Percentiles rank a stretch among this genome's conserved stretches.
Evolutionary conservation across 192 early-diverging fungal genomes (phyloP).

Genomic region (Umbelopsis vinacea): DNA sequence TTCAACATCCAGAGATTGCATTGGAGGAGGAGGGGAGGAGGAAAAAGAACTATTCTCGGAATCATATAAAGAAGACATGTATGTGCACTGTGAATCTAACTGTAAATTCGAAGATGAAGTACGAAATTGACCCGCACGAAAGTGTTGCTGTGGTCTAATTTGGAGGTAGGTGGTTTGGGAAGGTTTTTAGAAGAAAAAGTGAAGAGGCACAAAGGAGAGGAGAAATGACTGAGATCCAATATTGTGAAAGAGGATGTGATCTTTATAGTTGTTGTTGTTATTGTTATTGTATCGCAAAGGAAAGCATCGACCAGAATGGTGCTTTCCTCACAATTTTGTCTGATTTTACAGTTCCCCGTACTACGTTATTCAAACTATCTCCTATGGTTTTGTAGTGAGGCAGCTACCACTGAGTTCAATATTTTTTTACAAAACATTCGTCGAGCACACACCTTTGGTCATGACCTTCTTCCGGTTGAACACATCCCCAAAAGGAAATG

Average conservation of each 20-base stretch:
- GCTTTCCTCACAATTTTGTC: background rate
- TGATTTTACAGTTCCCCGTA: background rate
- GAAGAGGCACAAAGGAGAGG: conserved; percentile 21
- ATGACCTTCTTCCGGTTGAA: too few relatives aligned
- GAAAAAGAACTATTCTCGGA: conserved; percentile 13
- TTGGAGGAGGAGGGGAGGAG: background rate
- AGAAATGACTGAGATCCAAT: conserved; percentile 22
- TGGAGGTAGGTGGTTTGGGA: background rate
- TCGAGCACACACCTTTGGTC: too few relatives aligned
- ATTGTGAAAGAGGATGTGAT: background rate
- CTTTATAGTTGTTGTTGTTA: conserved; percentile 26
- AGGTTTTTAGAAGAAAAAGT: background rate
- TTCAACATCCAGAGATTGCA: conserved; percentile 4
- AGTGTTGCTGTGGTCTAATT: background rate
- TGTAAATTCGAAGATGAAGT: background rate
- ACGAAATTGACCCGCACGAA: conserved; percentile 11
- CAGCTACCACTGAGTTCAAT: too few relatives aligned
- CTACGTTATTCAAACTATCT: background rate
- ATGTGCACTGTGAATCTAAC: background rate
- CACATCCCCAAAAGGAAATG: too few relatives aligned
- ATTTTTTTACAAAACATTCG: too few relatives aligned
- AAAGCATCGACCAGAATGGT: conserved; percentile 9
- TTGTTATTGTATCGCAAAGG: conserved; percentile 22
- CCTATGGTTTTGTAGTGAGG: background rate
- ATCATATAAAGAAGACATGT: conserved; percentile 17